Evolutionary conservation across 2,329 filamentous ascomycete genomes (phyloP), one percentile per base, ranked within the genome.

Genomic region (Botryotinia calthae): DNA sequence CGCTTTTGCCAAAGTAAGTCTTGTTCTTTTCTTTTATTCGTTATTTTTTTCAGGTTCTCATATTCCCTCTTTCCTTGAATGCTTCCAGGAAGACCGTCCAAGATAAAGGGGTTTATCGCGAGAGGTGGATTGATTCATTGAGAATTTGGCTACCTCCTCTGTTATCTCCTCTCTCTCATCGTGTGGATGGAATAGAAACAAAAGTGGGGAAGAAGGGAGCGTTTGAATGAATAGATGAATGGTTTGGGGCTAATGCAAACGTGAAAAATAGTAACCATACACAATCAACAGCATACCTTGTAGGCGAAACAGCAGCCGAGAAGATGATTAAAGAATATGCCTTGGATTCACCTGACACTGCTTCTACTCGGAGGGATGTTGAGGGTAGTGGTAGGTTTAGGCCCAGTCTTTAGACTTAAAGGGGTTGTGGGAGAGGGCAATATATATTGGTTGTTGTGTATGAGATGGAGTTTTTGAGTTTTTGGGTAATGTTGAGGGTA

Each of bases 251-350:
- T 68, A 44, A 54, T 18, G 16, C 42, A 12, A 14, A 70, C 18
- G 1, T 31, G 4, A n/a, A 20, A n/a, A 40, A 16, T 42, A 87
- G 82, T 77, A 84, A 84, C 65, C 87, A 89, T 78, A 83, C 84
- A 0, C 86, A 88, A 78, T 82, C 84, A 9, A 84, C 84, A 10
- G 87, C 87, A 1, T 89, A 88, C 78, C 81, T 87, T 4, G 85
- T 85, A 2, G 87, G 87, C 1, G 79, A 83, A 54, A 87, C 84
- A 0, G 85, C 83, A 42, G 87, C 84, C 0, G 87, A 89, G 74
- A 86, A 83, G 75, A 78, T 87, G 73, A 82, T 84, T 72, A 73
- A 74, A 34, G 83, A 87, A 76, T 86, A 87, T 76, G 77, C 31
- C 4, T 12, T 66, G 16, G 8, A 66, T 37, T 37, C 44, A 37